Conservation (phyloP, 305 asterid species). For the Fraxinus xanthoxyloides region DNA sequence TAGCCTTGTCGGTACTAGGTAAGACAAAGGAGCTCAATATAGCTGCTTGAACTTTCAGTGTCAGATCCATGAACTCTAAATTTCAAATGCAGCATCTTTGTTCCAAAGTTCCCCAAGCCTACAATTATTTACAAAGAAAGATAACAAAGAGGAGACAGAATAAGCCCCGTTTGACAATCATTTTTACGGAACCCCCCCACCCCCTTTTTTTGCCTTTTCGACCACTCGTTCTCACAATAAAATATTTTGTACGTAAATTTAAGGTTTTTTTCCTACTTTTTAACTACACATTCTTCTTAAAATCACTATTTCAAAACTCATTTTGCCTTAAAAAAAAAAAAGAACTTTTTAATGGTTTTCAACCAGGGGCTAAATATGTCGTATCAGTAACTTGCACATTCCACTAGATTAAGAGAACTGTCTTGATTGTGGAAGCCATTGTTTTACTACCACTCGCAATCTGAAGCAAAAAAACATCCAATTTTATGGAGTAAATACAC, state of each 20-base stretch:
- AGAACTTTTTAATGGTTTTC: too few species aligned
- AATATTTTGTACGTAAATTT: too few species aligned
- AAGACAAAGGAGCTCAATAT: not conserved
- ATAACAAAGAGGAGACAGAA: not conserved
- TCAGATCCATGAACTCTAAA: constrained; percentile 47
- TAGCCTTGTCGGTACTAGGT: not conserved
- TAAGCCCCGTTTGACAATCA: too few species aligned
- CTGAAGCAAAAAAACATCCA: constrained; percentile 57
- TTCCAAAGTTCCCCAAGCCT: constrained; percentile 76
- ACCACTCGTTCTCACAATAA: too few species aligned
- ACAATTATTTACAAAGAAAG: not conserved
- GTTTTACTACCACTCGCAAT: constrained; percentile 48
- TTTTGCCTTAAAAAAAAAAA: too few species aligned
- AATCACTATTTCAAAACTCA: too few species aligned
- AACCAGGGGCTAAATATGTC: not conserved
- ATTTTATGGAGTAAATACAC: constrained; percentile 58
- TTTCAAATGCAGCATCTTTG: constrained; percentile 13
- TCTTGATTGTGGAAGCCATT: constrained; percentile 36
- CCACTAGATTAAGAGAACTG: constrained; percentile 46
- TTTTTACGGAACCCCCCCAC: too few species aligned
- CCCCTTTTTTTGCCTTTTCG: too few species aligned
- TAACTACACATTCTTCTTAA: too few species aligned
- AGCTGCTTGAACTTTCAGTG: constrained; percentile 25
- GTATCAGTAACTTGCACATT: constrained; percentile 35
- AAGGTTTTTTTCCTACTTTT: too few species aligned